phyloP scores from a whole-genome alignment of 1,284 basidiomycete species.

The Apiotrichum brassicae region DNA sequence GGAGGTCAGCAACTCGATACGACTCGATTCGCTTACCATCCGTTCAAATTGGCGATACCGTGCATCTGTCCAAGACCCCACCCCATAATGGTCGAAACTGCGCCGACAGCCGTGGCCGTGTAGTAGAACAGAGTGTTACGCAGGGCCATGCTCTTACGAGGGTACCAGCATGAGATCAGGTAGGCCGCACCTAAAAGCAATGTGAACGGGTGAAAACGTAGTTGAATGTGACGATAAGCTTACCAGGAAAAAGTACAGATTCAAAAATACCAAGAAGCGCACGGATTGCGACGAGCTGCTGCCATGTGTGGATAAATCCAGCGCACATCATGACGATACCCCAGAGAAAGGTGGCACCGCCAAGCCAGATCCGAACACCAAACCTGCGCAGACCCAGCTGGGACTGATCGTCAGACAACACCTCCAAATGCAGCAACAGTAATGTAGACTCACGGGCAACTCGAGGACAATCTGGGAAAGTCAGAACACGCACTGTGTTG shows the following conservation, averaged over 20 bases:
- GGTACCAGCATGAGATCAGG: slow-evolving; percentile 50
- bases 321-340: slow-evolving; percentile 45
- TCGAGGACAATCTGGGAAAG: too few relatives aligned
- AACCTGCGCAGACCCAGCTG: slow-evolving; percentile 25
- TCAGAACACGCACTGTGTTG: background rate
- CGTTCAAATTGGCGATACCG: background rate
- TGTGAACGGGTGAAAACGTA: too few relatives aligned
- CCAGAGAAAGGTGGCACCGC: slow-evolving; percentile 27
- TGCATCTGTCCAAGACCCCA: slow-evolving; percentile 7
- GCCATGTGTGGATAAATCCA: slow-evolving; percentile 38
- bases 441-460: too few relatives aligned
- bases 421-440: too few relatives aligned
- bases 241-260: slow-evolving; percentile 42
- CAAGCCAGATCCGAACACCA: slow-evolving; percentile 14
- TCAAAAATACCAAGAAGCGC: slow-evolving; percentile 46
- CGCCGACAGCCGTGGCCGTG: slow-evolving; percentile 13
- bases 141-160: slow-evolving; percentile 46
- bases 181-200: slow-evolving; percentile 7
- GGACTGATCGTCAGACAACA: slow-evolving; percentile 1
- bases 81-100: slow-evolving; percentile 4
- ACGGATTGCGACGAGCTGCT: slow-evolving; percentile 42
- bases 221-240: too few relatives aligned
- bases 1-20: too few relatives aligned
- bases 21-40: too few relatives aligned
- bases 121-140: slow-evolving; percentile 47